Evolutionary conservation across 371 early-diverging fungal species (phyloP).

Genomic region (Haplosporangium sp.): DNA sequence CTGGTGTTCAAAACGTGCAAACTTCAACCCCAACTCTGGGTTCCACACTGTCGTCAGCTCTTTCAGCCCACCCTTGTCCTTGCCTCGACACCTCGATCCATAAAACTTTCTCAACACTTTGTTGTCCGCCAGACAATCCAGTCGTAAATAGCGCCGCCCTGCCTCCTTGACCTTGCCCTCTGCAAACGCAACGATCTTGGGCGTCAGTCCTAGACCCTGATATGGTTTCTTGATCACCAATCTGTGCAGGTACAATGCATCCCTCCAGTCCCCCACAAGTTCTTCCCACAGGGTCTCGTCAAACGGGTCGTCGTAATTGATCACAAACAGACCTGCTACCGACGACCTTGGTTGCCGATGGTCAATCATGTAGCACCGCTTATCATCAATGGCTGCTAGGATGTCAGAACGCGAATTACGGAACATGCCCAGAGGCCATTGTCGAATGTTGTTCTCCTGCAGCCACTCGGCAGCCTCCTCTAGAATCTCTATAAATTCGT

Average conservation of each 20-base stretch:
- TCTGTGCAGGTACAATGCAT: slow-evolving; percentile 44
- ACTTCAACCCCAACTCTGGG: slow-evolving; percentile 16
- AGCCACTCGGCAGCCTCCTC: slow-evolving; percentile 29
- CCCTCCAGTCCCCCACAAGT: slow-evolving; percentile 28
- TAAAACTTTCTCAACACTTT: slow-evolving; percentile 18
- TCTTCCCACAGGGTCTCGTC: slow-evolving; percentile 30
- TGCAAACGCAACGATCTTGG: slow-evolving; percentile 29
- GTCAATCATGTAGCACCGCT: slow-evolving; percentile 25
- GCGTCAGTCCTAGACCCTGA: slow-evolving; percentile 22
- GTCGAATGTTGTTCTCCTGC: slow-evolving; percentile 17
- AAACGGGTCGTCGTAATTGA: slow-evolving; percentile 26
- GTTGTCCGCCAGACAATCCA: slow-evolving; percentile 30
- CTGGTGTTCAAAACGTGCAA: slow-evolving; percentile 33
- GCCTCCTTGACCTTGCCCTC: slow-evolving; percentile 23
- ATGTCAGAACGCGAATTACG: slow-evolving; percentile 6
- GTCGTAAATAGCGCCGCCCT: slow-evolving; percentile 23
- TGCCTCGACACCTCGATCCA: slow-evolving; percentile 25
- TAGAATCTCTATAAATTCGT: slow-evolving; percentile 24
- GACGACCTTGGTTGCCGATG: slow-evolving; percentile 1
- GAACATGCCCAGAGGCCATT: slow-evolving; percentile 40
- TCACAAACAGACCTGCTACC: slow-evolving; percentile 28
- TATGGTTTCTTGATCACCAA: slow-evolving; percentile 28
- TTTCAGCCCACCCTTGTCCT: slow-evolving; percentile 16
- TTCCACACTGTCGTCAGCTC: slow-evolving; percentile 22
- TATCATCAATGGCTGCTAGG: slow-evolving; percentile 9